Evolutionary conservation across 2,329 filamentous ascomycete species (phyloP).

Genomic region (Raffaelea arxii): DNA sequence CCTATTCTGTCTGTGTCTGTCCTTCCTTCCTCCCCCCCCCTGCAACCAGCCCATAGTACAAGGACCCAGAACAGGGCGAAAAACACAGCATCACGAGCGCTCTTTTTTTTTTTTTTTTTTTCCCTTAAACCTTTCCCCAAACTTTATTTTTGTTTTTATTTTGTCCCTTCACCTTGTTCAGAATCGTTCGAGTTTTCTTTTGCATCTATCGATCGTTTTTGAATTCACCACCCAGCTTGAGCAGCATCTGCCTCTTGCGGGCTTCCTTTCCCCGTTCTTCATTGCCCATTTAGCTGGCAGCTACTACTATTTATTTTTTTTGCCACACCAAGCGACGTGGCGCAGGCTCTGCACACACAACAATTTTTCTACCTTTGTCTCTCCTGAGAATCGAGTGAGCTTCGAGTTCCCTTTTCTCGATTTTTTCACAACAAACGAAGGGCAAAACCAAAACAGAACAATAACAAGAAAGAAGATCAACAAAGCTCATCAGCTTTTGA

Average conservation of each 20-base stretch:
- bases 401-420: too few species aligned
- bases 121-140: slow-evolving; percentile 8
- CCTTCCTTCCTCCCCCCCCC: slow-evolving; percentile 12
- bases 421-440: too few species aligned
- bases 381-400: too few species aligned
- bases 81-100: slow-evolving; percentile 7
- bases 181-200: not conserved
- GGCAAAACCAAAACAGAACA: too few species aligned
- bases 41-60: slow-evolving; percentile 7
- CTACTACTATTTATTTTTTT: too few species aligned
- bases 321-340: too few species aligned
- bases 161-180: slow-evolving; percentile 1
- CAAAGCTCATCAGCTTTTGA: too few species aligned
- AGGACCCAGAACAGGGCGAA: slow-evolving; percentile 4
- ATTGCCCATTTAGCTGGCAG: slow-evolving; percentile 3
- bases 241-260: slow-evolving; percentile 5
- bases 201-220: slow-evolving; percentile 5
- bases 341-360: too few species aligned
- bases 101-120: not conserved
- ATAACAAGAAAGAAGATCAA: too few species aligned
- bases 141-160: slow-evolving; percentile 1
- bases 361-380: too few species aligned
- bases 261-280: not conserved
- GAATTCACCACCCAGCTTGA: slow-evolving; percentile 2
- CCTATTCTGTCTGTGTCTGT: too few species aligned